phyloP scores from a whole-genome alignment of 495 filamentous ascomycete species.

The Tuber borchii region DNA sequence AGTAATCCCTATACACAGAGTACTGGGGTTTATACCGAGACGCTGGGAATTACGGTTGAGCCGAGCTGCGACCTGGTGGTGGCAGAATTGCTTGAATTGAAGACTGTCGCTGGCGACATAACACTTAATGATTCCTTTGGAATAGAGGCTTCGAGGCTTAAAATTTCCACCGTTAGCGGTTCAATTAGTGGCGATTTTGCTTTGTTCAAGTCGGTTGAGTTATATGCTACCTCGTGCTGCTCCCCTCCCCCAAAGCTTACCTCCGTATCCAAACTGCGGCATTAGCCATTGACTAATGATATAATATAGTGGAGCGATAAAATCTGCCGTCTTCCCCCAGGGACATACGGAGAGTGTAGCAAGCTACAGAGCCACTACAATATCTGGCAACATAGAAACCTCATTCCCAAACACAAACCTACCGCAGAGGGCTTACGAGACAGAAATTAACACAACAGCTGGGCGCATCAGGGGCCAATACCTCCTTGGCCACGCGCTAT shows the following conservation, averaged over 20 bases:
- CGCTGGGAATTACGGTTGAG: slow-evolving; percentile 9
- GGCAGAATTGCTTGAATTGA: background rate
- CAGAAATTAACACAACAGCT: slow-evolving; percentile 10
- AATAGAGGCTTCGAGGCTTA: slow-evolving; percentile 6
- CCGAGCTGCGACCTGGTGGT: slow-evolving; percentile 13
- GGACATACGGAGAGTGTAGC: background rate
- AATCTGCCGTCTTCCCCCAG: slow-evolving; percentile 10
- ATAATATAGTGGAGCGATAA: slow-evolving; percentile 15
- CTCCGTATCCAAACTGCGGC: background rate
- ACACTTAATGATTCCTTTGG: slow-evolving; percentile 7
- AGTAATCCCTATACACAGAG: slow-evolving; percentile 5
- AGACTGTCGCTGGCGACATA: slow-evolving; percentile 10
- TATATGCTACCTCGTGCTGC: slow-evolving; percentile 17
- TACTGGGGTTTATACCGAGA: slow-evolving; percentile 1
- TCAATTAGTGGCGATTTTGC: slow-evolving; percentile 23
- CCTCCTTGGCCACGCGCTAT: slow-evolving; percentile 19
- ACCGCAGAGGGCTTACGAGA: slow-evolving; percentile 10
- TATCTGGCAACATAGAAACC: slow-evolving; percentile 15
- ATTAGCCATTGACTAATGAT: slow-evolving; percentile 7
- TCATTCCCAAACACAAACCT: background rate
- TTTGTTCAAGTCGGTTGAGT: slow-evolving; percentile 11
- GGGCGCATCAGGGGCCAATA: slow-evolving; percentile 18
- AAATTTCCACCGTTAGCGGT: slow-evolving; percentile 1
- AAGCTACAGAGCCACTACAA: slow-evolving; percentile 10
- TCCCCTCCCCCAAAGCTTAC: background rate